These are phyloP conservation scores for Eruca vesicaria DNA, from an alignment of 441 rosid genomes.

Conservation along the genomic window DNA sequence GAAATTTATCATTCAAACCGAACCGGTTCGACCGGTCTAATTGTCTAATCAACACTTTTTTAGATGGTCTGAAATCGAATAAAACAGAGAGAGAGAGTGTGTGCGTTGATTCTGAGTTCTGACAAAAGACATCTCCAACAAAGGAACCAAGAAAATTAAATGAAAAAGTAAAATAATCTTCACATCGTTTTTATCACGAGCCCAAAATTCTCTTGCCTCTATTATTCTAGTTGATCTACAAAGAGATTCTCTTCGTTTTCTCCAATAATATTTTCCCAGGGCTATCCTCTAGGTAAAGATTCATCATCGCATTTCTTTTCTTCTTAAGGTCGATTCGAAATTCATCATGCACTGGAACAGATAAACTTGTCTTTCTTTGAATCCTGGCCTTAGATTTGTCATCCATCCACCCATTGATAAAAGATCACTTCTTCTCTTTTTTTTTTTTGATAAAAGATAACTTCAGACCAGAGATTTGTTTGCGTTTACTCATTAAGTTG, in stretches of 20 bases:
- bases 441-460: neutral
- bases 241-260: neutral
- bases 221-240: neutral
- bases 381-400: neutral
- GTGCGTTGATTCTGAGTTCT: neutral
- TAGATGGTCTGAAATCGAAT: neutral
- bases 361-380: neutral
- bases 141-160: neutral
- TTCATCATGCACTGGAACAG: neutral
- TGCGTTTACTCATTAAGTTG: neutral
- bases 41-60: neutral
- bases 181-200: neutral
- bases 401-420: neutral
- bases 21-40: neutral
- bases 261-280: neutral
- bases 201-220: neutral
- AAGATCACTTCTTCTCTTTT: no score
- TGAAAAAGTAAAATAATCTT: neutral
- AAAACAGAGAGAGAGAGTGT: neutral
- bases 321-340: neutral
- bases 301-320: neutral
- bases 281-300: neutral
- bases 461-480: neutral
- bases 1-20: neutral
- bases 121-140: neutral